These are phyloP conservation scores for Solanum tarapatanum DNA, from an alignment of 257 asterid genomes.

Conservation along the genomic window DNA sequence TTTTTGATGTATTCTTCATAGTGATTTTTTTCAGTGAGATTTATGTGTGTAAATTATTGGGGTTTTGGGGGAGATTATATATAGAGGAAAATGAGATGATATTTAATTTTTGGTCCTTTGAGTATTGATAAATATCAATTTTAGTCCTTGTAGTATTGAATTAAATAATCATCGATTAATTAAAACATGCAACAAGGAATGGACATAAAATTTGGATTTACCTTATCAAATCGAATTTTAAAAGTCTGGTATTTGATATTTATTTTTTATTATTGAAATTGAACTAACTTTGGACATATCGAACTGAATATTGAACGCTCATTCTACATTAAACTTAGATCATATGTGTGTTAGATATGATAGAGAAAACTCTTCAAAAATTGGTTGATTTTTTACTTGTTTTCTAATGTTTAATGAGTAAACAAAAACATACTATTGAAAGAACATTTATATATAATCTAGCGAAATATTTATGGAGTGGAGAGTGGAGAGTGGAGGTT, in stretches of 20 bases:
- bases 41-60: not conserved
- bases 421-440: no score
- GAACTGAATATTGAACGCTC: not conserved
- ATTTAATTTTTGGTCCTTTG: not conserved
- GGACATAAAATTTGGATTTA: not conserved
- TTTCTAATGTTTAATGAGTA: no score
- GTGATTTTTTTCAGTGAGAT: not conserved
- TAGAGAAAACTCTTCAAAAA: no score
- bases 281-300: accelerated
- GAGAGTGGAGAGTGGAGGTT: not conserved
- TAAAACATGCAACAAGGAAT: no score
- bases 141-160: not conserved
- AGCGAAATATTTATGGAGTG: accelerated
- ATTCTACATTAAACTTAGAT: not conserved
- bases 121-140: not conserved
- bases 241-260: not conserved
- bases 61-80: not conserved
- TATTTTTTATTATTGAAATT: not conserved
- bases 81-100: not conserved
- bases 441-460: not conserved
- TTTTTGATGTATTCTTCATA: constrained; percentile 38
- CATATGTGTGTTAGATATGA: no score
- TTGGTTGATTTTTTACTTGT: no score
- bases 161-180: not conserved
- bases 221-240: accelerated